Evolutionary conservation across 495 filamentous ascomycete species (phyloP), one percentile per base, ranked within the genome.

Genomic region (Ramalina peruviana): DNA sequence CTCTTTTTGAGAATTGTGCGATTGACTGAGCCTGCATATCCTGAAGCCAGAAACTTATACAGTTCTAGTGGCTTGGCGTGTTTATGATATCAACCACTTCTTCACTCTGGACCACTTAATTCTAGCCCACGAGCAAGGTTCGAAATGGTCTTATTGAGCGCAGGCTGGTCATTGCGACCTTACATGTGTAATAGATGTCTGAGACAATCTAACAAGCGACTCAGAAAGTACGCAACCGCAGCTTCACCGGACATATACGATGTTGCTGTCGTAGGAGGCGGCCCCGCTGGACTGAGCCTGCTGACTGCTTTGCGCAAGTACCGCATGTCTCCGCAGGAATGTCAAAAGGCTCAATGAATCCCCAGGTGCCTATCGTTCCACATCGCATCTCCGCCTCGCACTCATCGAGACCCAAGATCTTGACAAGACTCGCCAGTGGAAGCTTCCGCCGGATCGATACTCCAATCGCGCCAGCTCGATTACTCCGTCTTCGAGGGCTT

Each of bases 391-490:
- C 25, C 83, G 80, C 58, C 72, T 96, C 23, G 93, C 92, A 50
- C 80, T 99, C 50, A 73, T 99, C 54, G 93, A 99, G 67, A 81
- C 75, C 49, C 88, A 94, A 65, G 84, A 89, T 65, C 76, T 97
- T 26, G 58, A 65, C 49, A 83, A 81, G 59, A 66, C 75, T 46
- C 76, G 72, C 23, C 61, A 70, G 11, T 85, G 80, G 76, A 69
- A 75, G 43, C 74, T 82, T n/a, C 75, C 79, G 12, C 65, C 74
- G 9, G 72, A 75, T 48, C 72, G 76, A 50, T 99, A 80, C 67
- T 95, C 92, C 52, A 95, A 99, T 66, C 83, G 92, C 44, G 89
- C 88, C 64, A 90, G 84, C 71, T 96, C 90, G 30, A 72, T 99
- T 37, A 99, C 93, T 1, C 93, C 92, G 1, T 71, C 83, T 0